Percentiles rank a stretch among this genome's conserved stretches.
phyloP scores from a whole-genome alignment of 2,329 filamentous ascomycete species.

The Trichoderma gracile region DNA sequence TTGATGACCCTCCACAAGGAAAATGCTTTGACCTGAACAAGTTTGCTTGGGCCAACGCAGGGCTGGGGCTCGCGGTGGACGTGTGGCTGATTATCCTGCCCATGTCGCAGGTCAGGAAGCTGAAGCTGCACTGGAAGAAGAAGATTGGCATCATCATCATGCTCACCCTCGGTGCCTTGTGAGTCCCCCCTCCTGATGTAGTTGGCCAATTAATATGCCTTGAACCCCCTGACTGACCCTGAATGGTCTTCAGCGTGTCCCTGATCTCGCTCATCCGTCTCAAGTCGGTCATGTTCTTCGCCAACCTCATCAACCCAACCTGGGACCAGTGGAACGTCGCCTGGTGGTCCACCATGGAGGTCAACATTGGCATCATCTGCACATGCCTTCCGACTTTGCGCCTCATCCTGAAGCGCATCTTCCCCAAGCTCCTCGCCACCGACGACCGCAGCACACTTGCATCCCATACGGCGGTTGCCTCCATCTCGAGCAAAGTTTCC shows the following conservation, averaged over 20 bases:
- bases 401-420: constrained; percentile 35
- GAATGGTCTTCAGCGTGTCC: constrained; percentile 33
- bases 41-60: constrained; percentile 46
- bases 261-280: constrained; percentile 38
- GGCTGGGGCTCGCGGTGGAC: constrained; percentile 46
- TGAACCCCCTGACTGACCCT: not conserved
- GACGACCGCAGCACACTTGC: not conserved
- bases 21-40: constrained; percentile 44
- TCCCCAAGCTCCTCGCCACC: constrained; percentile 27
- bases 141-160: constrained; percentile 47
- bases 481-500: no score
- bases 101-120: constrained; percentile 39
- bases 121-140: constrained; percentile 44
- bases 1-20: constrained; percentile 41
- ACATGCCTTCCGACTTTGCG: constrained; percentile 39
- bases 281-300: constrained; percentile 35
- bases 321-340: constrained; percentile 37
- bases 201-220: not conserved
- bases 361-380: constrained; percentile 42
- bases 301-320: constrained; percentile 35
- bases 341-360: constrained; percentile 41
- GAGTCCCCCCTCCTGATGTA: constrained; percentile 26
- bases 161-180: constrained; percentile 48
- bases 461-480: no score
- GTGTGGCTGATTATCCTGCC: constrained; percentile 47